Conservation (phyloP, 2,329 filamentous ascomycete species). For the Cladosporium cucumerinum region DNA sequence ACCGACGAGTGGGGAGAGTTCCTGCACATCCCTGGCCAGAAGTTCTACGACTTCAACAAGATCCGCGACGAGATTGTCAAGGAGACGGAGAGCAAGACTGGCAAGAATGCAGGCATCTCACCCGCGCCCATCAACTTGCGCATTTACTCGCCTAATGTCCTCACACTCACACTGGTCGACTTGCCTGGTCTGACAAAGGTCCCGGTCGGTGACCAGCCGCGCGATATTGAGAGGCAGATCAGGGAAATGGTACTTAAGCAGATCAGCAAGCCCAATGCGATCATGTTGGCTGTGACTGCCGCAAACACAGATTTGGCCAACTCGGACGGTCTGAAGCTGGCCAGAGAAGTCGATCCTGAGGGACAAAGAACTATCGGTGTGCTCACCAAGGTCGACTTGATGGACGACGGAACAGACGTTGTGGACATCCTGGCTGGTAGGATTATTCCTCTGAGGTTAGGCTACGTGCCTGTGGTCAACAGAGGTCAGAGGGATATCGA, state of each 20-base stretch:
- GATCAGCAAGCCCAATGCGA: slow-evolving; percentile 97
- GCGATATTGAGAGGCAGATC: slow-evolving; percentile 96
- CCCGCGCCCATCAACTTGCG: slow-evolving; percentile 94
- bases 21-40: slow-evolving; percentile 93
- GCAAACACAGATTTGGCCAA: slow-evolving; percentile 98
- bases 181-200: slow-evolving; percentile 95
- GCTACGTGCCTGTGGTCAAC: slow-evolving; percentile 97
- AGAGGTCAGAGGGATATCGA: slow-evolving; percentile 97
- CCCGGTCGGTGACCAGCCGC: slow-evolving; percentile 90
- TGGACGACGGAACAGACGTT: slow-evolving; percentile 98
- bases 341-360: slow-evolving; percentile 93
- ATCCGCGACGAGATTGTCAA: slow-evolving; percentile 96
- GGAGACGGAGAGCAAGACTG: slow-evolving; percentile 95
- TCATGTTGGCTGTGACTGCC: slow-evolving; percentile 92
- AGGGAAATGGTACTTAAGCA: slow-evolving; percentile 98
- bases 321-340: slow-evolving; percentile 94
- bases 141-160: slow-evolving; percentile 97
- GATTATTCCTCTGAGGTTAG: slow-evolving; percentile 90
- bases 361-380: slow-evolving; percentile 98
- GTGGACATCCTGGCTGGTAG: slow-evolving; percentile 97
- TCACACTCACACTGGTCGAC: slow-evolving; percentile 95
- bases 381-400: slow-evolving; percentile 95
- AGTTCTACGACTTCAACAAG: slow-evolving; percentile 97
- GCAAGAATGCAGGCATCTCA: slow-evolving; percentile 93
- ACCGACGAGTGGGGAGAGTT: slow-evolving; percentile 98